Evolutionary conservation across 2,329 filamentous ascomycete species (phyloP), one percentile per base, ranked within the genome.

Genomic region (Pseudocercospora musae): DNA sequence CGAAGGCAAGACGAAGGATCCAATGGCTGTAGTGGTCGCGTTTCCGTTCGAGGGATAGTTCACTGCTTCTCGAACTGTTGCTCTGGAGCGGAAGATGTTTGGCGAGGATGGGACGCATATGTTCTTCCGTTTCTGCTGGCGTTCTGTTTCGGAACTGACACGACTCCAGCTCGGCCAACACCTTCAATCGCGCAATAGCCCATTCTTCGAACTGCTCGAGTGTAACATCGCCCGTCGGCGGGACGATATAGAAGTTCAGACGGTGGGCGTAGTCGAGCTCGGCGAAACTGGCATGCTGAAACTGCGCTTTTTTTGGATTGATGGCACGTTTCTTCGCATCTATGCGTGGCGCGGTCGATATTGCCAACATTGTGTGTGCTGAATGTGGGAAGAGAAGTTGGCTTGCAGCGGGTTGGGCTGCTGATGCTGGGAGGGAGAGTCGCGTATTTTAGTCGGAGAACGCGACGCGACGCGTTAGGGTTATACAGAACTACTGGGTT

Each of bases 21-120:
- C 97, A 99, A 77, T 99, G 95, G 60, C 91, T 95, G 78, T 98
- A 99, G 78, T 99, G 95, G 71, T 99, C 95, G 75, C 95, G 96
- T 76, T 94, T 90, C 27, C 94, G 85, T 78, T 99, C 91, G 33
- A 85, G 78, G 23, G 85, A 83, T 13, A 94, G 78, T 29, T 81
- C 80, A 10, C 78, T 77, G 13, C 80, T 79, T 21, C 81, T 78
- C 0, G 90, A 90, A 59, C 86, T 89, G 72, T 92, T 94, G 48
- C 89, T 84, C 65, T 88, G 87, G 18, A 97, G 86, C 0, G 90
- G 90, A 4, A 97, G 83, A 76, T 92, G 90, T 78, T 97, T 97
- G 63, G 93, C 87, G 56, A 98, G 85, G 49, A 97, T 85, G 7
- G 91, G 88, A 73, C 88, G 89, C 85, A 99, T 95, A 77, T 96